A percentile compares a stretch with the other conserved stretches of the same genome.
phyloP scores from a whole-genome alignment of 1,284 basidiomycete genomes.

The Tausonia pullulans region DNA sequence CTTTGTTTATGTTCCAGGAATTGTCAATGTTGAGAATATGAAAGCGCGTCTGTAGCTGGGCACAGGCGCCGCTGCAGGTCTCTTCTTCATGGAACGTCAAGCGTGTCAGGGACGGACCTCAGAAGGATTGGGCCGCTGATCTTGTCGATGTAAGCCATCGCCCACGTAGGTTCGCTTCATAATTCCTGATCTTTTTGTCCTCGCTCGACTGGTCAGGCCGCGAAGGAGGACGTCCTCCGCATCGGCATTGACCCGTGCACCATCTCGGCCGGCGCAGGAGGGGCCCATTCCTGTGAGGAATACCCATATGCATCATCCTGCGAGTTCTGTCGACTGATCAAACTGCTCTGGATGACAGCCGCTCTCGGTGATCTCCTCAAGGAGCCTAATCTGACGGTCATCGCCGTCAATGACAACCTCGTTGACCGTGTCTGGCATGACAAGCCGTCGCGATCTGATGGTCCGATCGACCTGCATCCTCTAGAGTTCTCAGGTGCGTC shows the following conservation, averaged over 20 bases:
- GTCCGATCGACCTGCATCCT: constrained; percentile 62
- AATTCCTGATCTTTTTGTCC: background rate
- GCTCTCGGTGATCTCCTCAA: constrained; percentile 6
- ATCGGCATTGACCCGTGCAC: constrained; percentile 85
- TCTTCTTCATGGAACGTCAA: constrained; percentile 9
- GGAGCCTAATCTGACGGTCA: constrained; percentile 42
- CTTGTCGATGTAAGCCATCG: constrained; percentile 2
- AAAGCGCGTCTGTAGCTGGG: background rate
- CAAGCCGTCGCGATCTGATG: constrained; percentile 49
- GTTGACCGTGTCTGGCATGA: constrained; percentile 74
- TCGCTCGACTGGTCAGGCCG: background rate
- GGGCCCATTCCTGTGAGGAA: constrained; percentile 6
- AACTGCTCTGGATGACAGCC: background rate
- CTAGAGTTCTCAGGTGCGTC: constrained; percentile 56
- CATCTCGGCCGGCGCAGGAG: constrained; percentile 51
- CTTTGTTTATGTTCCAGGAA: background rate
- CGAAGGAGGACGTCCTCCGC: background rate
- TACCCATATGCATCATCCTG: background rate
- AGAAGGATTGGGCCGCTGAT: constrained; percentile 9
- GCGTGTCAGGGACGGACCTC: constrained; percentile 9
- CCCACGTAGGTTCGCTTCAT: background rate
- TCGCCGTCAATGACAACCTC: constrained; percentile 52
- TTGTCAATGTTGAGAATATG: background rate
- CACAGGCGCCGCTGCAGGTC: constrained; percentile 10
- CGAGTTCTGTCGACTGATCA: background rate